These are phyloP conservation scores for Persicaria maculosa DNA, from an alignment of 148 eudicot species.

Conservation along the genomic window DNA sequence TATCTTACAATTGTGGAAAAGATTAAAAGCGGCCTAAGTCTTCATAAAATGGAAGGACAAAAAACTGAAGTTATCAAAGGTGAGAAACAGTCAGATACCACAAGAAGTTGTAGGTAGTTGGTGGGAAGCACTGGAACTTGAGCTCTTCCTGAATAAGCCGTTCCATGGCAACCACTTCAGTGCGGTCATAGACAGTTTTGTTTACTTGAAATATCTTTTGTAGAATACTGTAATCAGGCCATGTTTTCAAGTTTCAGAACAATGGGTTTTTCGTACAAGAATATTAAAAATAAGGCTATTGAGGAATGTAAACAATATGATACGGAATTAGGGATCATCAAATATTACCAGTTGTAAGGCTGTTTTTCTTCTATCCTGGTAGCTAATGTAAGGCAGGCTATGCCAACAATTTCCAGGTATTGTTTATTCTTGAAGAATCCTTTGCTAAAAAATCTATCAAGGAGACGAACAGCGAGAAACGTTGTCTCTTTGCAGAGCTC, in stretches of 20 bases:
- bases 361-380: constrained; percentile 93
- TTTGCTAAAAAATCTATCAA: constrained; percentile 77
- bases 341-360: constrained; percentile 67
- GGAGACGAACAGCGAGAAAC: constrained; percentile 71
- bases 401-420: constrained; percentile 77
- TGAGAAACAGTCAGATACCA: constrained; percentile 34
- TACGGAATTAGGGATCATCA: not conserved
- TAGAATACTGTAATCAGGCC: constrained; percentile 40
- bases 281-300: not conserved
- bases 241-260: not conserved
- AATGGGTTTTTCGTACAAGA: not conserved
- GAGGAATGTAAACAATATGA: not conserved
- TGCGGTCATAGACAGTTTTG: constrained; percentile 46
- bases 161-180: constrained; percentile 98
- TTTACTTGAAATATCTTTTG: constrained; percentile 52
- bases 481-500: constrained; percentile 69
- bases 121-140: constrained; percentile 66
- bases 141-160: constrained; percentile 94
- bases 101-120: constrained; percentile 80
- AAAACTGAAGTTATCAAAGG: not conserved
- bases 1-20: no score
- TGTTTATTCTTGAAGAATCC: constrained; percentile 66
- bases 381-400: constrained; percentile 87
- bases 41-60: constrained; percentile 1
- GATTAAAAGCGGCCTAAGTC: not conserved